These are phyloP conservation scores for Apiospora hydei DNA, from an alignment of 2,329 filamentous ascomycete species.

Conservation along the genomic window DNA sequence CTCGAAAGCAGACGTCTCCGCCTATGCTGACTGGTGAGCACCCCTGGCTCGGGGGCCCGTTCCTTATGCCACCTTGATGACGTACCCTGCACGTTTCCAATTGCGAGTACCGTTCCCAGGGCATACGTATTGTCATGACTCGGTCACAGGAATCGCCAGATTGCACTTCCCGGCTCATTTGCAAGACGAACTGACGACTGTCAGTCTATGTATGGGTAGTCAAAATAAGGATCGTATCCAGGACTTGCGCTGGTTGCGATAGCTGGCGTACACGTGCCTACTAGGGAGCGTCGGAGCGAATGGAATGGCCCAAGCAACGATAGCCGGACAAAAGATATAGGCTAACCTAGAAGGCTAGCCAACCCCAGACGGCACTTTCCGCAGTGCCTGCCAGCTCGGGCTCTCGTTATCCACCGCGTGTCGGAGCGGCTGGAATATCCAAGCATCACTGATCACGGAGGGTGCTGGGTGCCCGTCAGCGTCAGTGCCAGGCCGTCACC, in stretches of 20 bases:
- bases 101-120: not conserved
- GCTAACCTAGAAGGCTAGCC: not conserved
- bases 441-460: no score
- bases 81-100: slow-evolving; percentile 4
- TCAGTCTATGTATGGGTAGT: not conserved
- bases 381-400: not conserved
- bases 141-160: not conserved
- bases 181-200: not conserved
- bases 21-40: slow-evolving; percentile 18
- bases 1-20: not conserved
- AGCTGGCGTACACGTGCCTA: not conserved
- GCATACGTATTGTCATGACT: not conserved
- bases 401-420: not conserved
- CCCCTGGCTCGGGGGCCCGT: not conserved
- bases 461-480: not conserved
- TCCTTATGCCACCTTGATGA: not conserved
- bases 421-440: not conserved
- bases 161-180: not conserved
- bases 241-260: not conserved
- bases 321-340: slow-evolving; percentile 9
- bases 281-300: no score
- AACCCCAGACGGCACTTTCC: slow-evolving; percentile 11
- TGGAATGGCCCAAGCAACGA: slow-evolving; percentile 13
- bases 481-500: no score
- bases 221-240: not conserved